These are phyloP conservation scores for Boletus insuetus DNA, from an alignment of 768 basidiomycete species.

Conservation along the genomic window DNA sequence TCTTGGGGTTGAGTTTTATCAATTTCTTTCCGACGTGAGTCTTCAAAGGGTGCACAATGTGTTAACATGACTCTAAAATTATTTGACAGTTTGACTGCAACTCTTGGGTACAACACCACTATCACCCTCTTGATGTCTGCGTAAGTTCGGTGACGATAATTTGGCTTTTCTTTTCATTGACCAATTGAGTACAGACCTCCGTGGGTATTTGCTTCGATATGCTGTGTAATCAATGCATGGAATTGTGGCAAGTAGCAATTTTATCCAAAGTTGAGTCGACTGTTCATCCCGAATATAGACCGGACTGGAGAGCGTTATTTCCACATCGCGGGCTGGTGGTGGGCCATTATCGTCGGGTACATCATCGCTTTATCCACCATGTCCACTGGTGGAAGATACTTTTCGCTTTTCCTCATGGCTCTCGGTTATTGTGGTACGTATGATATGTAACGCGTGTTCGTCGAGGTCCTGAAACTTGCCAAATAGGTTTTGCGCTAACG, in stretches of 20 bases:
- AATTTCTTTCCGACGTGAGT: conserved; percentile 55
- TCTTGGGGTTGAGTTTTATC: conserved; percentile 56
- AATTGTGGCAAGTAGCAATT: conserved; percentile 38
- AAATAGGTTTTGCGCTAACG: conserved; percentile 41
- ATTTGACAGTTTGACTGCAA: conserved; percentile 44
- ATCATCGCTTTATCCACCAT: conserved; percentile 56
- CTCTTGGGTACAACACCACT: conserved; percentile 59
- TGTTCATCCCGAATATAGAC: conserved; percentile 33
- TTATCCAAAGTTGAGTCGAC: background rate
- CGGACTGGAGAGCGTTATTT: conserved; percentile 64
- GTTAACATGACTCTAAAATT: background rate
- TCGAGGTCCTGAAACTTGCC: background rate
- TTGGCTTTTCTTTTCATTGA: background rate
- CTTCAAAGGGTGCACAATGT: background rate
- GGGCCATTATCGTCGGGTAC: conserved; percentile 58
- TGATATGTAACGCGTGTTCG: background rate
- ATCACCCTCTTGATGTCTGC: conserved; percentile 58
- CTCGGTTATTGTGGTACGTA: conserved; percentile 43
- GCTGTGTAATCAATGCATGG: conserved; percentile 52
- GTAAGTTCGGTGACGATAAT: conserved; percentile 32
- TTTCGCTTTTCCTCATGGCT: conserved; percentile 66
- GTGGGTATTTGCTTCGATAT: conserved; percentile 54
- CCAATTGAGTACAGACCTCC: conserved; percentile 44
- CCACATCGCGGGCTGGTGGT: conserved; percentile 56
- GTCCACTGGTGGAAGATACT: conserved; percentile 50